These are phyloP conservation scores for Rhododendron mucronatum DNA, from an alignment of 148 eudicot species.

Conservation along the genomic window DNA sequence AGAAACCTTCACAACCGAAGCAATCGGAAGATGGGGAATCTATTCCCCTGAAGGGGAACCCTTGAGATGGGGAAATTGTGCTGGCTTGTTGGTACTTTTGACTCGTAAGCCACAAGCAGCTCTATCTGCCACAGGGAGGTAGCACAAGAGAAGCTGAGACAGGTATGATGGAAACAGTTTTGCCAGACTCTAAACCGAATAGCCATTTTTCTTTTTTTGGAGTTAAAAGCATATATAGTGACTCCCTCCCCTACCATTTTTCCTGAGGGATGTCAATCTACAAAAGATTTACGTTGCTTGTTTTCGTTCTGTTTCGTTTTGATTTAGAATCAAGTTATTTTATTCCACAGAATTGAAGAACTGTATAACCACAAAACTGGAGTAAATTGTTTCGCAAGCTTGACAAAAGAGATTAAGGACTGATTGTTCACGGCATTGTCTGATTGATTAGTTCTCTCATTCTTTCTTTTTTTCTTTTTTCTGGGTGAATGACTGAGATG, in stretches of 20 bases:
- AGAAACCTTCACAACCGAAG: slow-evolving; percentile 30
- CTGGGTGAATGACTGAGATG: background rate
- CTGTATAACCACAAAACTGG: background rate
- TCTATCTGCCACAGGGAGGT: background rate
- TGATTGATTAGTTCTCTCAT: background rate
- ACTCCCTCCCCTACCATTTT: background rate
- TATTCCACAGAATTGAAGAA: background rate
- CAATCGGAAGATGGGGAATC: slow-evolving; percentile 33
- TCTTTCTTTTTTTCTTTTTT: no score
- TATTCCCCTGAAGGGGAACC: slow-evolving; percentile 25
- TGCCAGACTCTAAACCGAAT: background rate
- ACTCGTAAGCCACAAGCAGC: background rate
- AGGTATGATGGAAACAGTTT: background rate
- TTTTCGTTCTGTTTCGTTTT: background rate
- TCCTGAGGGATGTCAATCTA: background rate
- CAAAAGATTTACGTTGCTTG: background rate
- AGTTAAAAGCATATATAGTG: background rate
- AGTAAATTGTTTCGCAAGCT: background rate
- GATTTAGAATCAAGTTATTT: background rate
- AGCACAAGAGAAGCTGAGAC: background rate
- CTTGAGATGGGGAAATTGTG: slow-evolving; percentile 13
- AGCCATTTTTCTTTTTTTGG: no score
- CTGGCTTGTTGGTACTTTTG: background rate
- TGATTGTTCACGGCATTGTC: background rate
- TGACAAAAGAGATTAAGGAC: background rate